Percentiles rank a stretch among this genome's conserved stretches.
Conservation (phyloP, 2,329 filamentous ascomycete species). For the Fusarium haematococcum region DNA sequence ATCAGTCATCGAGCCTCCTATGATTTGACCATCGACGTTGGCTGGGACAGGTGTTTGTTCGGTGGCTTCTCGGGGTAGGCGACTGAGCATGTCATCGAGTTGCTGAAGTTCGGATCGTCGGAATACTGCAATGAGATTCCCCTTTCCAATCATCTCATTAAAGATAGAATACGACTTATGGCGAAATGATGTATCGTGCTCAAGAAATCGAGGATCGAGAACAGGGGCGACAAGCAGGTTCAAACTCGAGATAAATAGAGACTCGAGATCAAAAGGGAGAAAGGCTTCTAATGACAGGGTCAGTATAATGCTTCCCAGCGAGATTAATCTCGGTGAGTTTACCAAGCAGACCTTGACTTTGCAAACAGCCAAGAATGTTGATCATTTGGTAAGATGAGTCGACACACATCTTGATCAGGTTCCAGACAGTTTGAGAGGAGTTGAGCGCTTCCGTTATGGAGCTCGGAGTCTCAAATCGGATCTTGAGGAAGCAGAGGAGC, state of each 20-base stretch:
- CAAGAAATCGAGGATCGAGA: conserved; percentile 51
- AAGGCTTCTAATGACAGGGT: conserved; percentile 54
- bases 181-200: conserved; percentile 52
- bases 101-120: conserved; percentile 59
- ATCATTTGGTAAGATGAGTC: conserved; percentile 50
- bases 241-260: conserved; percentile 57
- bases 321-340: conserved; percentile 23
- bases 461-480: conserved; percentile 44
- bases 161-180: conserved; percentile 57
- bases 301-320: not conserved
- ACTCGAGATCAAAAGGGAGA: conserved; percentile 60
- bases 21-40: conserved; percentile 26
- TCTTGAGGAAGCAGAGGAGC: conserved; percentile 49
- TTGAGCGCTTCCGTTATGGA: conserved; percentile 48
- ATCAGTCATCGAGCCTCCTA: conserved; percentile 10
- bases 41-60: not conserved
- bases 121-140: conserved; percentile 59
- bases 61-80: conserved; percentile 34
- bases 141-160: conserved; percentile 59
- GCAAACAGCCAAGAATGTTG: conserved; percentile 56
- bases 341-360: conserved; percentile 61
- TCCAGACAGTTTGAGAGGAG: conserved; percentile 52
- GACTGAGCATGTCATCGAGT: conserved; percentile 54
- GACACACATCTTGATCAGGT: conserved; percentile 50
- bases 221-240: conserved; percentile 54